Evolutionary conservation across 2,329 filamentous ascomycete genomes (phyloP).

Genomic region (Arthrobotrys megalospora): DNA sequence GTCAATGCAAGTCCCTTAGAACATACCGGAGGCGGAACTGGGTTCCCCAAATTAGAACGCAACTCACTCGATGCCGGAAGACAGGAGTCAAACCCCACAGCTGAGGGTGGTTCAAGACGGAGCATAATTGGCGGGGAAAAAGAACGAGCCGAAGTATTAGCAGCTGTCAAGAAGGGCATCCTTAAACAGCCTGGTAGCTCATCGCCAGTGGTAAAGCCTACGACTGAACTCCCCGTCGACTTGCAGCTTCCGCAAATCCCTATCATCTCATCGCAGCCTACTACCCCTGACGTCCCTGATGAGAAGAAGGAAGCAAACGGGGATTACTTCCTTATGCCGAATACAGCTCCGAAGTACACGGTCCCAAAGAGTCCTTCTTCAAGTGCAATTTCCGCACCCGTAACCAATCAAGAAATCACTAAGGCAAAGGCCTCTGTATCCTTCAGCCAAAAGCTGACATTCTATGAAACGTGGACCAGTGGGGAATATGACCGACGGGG

Average conservation of each 20-base stretch:
- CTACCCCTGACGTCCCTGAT: conserved; percentile 42
- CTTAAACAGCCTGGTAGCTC: conserved; percentile 86
- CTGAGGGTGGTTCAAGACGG: conserved; percentile 74
- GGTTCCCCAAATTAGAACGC: conserved; percentile 86
- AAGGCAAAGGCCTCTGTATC: conserved; percentile 67
- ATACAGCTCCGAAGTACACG: conserved; percentile 71
- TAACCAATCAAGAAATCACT: conserved; percentile 78
- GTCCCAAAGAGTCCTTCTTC: conserved; percentile 75
- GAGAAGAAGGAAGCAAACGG: conserved; percentile 73
- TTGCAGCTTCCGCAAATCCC: conserved; percentile 72
- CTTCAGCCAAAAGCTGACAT: conserved; percentile 94
- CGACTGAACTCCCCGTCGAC: conserved; percentile 70
- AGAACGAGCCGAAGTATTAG: conserved; percentile 91
- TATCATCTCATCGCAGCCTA: conserved; percentile 48
- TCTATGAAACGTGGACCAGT: conserved; percentile 95
- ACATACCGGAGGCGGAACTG: conserved; percentile 79
- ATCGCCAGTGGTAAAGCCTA: conserved; percentile 77
- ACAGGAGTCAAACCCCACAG: conserved; percentile 58
- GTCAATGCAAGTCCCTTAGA: conserved; percentile 79
- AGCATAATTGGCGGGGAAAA: conserved; percentile 92
- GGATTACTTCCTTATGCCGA: conserved; percentile 83
- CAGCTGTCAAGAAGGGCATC: conserved; percentile 94
- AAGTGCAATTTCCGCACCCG: conserved; percentile 84
- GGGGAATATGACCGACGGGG: conserved; percentile 96
- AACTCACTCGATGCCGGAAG: conserved; percentile 80